A percentile compares a stretch with the other conserved stretches of the same genome.
These are phyloP conservation scores for Plantago ovata DNA, from an alignment of 257 asterid genomes.

Conservation along the genomic window DNA sequence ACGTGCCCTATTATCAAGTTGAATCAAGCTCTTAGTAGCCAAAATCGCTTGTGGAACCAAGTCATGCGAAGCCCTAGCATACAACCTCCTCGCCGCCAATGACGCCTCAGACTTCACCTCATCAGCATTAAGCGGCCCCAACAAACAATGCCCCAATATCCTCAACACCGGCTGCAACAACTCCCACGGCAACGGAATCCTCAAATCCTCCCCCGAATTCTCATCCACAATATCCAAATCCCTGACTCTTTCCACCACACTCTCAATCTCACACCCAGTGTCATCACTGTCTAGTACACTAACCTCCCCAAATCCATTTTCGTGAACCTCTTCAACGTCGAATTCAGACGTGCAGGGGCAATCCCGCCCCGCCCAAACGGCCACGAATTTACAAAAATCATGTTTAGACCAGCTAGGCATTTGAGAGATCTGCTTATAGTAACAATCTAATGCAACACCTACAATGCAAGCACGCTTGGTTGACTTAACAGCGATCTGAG, in stretches of 20 bases:
- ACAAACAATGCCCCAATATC: constrained; percentile 86
- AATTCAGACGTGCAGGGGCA: constrained; percentile 76
- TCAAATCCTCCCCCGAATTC: constrained; percentile 31
- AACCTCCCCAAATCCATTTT: constrained; percentile 32
- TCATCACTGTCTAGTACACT: constrained; percentile 15
- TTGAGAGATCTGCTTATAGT: constrained; percentile 76
- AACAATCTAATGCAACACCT: constrained; percentile 83
- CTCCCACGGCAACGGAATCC: constrained; percentile 96
- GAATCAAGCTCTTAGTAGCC: constrained; percentile 87
- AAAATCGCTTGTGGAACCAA: constrained; percentile 86
- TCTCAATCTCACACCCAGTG: constrained; percentile 37
- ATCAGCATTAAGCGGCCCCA: constrained; percentile 69
- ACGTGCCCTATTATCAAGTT: constrained; percentile 70
- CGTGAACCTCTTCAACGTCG: constrained; percentile 27
- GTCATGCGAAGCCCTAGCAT: constrained; percentile 94
- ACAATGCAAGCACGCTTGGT: constrained; percentile 88
- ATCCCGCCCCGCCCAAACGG: constrained; percentile 80
- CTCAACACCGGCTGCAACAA: constrained; percentile 82
- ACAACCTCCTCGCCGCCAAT: constrained; percentile 61
- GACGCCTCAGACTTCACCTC: constrained; percentile 87
- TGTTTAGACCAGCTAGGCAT: constrained; percentile 90
- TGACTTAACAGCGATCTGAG: constrained; percentile 83
- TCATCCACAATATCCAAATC: constrained; percentile 31
- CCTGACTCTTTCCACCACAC: constrained; percentile 26
- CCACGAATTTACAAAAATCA: constrained; percentile 62